Evolutionary conservation across 495 filamentous ascomycete species (phyloP).

Genomic region (Trichocladium antarcticum): DNA sequence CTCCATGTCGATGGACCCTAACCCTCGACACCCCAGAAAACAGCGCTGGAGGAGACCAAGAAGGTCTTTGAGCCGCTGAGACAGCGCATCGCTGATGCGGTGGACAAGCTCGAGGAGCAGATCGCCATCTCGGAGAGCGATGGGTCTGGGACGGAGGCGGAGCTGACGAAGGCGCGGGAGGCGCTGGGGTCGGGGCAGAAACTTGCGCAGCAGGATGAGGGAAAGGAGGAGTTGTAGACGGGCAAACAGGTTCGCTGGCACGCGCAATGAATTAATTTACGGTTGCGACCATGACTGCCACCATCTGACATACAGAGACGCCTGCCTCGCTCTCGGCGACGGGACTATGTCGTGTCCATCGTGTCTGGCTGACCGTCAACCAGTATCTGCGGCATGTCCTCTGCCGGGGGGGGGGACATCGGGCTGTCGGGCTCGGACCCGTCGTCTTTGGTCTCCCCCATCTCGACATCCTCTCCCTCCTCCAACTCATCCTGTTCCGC

Average conservation of each 20-base stretch:
- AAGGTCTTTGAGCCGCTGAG: slow-evolving; percentile 60
- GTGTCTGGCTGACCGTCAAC: slow-evolving; percentile 48
- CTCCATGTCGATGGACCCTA: slow-evolving; percentile 16
- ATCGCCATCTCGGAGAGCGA: slow-evolving; percentile 44
- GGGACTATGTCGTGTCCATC: slow-evolving; percentile 54
- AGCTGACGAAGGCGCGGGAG: slow-evolving; percentile 50
- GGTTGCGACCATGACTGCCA: not conserved
- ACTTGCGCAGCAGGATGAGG: slow-evolving; percentile 18
- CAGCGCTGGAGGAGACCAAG: slow-evolving; percentile 70
- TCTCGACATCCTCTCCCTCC: slow-evolving; percentile 54
- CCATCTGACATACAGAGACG: not conserved
- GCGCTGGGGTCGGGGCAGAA: slow-evolving; percentile 33
- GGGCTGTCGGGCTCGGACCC: slow-evolving; percentile 30
- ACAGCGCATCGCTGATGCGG: slow-evolving; percentile 52
- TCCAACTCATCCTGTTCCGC: slow-evolving; percentile 47
- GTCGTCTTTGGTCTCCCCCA: slow-evolving; percentile 31
- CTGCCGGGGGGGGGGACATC: slow-evolving; percentile 27
- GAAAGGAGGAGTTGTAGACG: not conserved
- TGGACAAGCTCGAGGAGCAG: slow-evolving; percentile 55
- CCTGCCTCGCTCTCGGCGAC: not conserved
- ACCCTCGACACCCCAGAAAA: slow-evolving; percentile 40
- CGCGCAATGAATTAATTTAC: not conserved
- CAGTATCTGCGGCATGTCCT: slow-evolving; percentile 39
- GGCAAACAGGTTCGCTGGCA: not conserved
- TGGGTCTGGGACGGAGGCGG: slow-evolving; percentile 47